Evolutionary conservation across 192 early-diverging fungal genomes (phyloP).

Genomic region (Backusella macrospora): DNA sequence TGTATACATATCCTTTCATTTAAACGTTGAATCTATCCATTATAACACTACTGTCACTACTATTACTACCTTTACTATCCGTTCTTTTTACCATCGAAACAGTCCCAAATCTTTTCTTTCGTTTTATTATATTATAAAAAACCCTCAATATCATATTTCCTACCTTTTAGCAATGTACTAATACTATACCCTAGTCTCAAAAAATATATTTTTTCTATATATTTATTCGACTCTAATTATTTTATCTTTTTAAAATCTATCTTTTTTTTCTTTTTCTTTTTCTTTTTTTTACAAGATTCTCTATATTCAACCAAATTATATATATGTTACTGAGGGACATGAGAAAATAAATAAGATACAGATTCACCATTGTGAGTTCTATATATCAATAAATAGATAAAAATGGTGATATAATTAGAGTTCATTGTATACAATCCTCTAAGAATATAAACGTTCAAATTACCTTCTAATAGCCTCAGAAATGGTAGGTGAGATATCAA

Average conservation of each 20-base stretch:
- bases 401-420: not conserved
- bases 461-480: slow-evolving; percentile 70
- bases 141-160: no score
- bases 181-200: no score
- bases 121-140: no score
- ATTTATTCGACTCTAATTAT: no score
- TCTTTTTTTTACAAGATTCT: not conserved
- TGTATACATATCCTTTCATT: not conserved
- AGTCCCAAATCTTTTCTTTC: no score
- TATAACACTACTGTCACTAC: no score
- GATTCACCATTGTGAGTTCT: slow-evolving; percentile 73
- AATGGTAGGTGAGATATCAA: slow-evolving; percentile 76
- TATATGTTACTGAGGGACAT: slow-evolving; percentile 36
- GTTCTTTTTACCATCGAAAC: no score
- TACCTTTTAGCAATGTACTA: no score
- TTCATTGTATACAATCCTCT: not conserved
- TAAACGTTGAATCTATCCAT: not conserved
- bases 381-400: not conserved
- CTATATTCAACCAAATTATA: not conserved
- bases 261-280: not conserved
- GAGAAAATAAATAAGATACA: slow-evolving; percentile 63
- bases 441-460: not conserved
- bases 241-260: no score
- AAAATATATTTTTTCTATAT: no score
- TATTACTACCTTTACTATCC: no score